Conservation (phyloP, 805 yeast genomes). For the Pichia nanzhaoensis region DNA sequence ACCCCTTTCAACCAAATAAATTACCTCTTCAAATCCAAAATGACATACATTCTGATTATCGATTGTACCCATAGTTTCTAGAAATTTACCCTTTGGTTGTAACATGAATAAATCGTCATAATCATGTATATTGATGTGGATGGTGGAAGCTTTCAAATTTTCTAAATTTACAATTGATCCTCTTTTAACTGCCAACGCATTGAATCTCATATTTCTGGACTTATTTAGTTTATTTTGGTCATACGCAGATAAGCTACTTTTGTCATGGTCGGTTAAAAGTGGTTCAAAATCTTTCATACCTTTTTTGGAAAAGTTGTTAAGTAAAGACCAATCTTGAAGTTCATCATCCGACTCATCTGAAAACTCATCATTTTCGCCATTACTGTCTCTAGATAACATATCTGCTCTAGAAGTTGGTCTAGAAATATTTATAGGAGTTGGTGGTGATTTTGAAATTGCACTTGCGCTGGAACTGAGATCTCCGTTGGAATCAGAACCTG, state of each 20-base stretch:
- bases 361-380: constrained; percentile 7
- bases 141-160: constrained; percentile 24
- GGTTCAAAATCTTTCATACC: constrained; percentile 88
- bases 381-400: constrained; percentile 4
- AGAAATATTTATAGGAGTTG: constrained; percentile 7
- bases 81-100: constrained; percentile 61
- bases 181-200: constrained; percentile 48
- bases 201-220: constrained; percentile 66
- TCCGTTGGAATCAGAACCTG: not conserved
- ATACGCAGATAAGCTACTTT: constrained; percentile 18
- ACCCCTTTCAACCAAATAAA: constrained; percentile 81
- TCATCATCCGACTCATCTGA: constrained; percentile 38
- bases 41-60: constrained; percentile 40
- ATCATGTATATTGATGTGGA: constrained; percentile 16
- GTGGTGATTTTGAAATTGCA: not conserved
- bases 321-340: constrained; percentile 47
- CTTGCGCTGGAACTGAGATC: not conserved
- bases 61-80: constrained; percentile 64
- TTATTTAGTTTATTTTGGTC: constrained; percentile 34
- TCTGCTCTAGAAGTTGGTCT: not conserved
- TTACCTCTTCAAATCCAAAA: constrained; percentile 58
- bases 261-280: constrained; percentile 12
- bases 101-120: constrained; percentile 26
- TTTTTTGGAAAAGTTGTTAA: constrained; percentile 48
- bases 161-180: constrained; percentile 30